These are phyloP conservation scores for Polygonum maritimum DNA, from an alignment of 148 eudicot genomes.

Conservation along the genomic window DNA sequence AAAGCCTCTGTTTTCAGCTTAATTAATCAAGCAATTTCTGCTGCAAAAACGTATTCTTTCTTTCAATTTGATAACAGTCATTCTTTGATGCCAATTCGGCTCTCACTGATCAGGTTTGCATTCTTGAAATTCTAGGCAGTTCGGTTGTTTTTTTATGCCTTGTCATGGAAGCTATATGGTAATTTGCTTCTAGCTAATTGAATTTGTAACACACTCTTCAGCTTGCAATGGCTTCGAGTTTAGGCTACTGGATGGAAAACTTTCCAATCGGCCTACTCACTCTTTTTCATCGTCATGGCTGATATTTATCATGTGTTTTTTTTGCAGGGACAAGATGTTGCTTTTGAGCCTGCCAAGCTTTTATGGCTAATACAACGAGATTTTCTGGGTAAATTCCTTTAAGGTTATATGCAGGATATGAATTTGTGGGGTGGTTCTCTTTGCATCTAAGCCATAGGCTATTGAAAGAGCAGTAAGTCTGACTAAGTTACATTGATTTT, in stretches of 20 bases:
- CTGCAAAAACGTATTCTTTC: too few species aligned
- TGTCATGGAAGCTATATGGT: too few species aligned
- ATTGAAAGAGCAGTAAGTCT: not conserved
- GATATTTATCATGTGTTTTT: not conserved
- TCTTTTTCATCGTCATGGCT: not conserved
- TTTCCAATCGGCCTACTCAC: not conserved
- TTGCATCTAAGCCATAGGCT: not conserved
- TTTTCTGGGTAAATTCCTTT: constrained; percentile 68
- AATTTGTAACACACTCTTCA: too few species aligned
- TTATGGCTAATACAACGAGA: constrained; percentile 98
- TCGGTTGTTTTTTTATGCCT: too few species aligned
- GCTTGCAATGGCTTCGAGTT: too few species aligned
- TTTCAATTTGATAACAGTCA: too few species aligned
- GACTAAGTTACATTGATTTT: constrained; percentile 9
- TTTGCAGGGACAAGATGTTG: constrained; percentile 84
- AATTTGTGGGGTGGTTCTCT: not conserved
- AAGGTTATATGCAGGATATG: not conserved
- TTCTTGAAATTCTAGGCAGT: too few species aligned
- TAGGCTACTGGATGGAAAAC: not conserved
- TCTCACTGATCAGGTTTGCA: too few species aligned
- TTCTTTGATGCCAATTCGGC: too few species aligned
- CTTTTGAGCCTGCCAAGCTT: constrained; percentile 96
- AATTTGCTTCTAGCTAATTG: too few species aligned
- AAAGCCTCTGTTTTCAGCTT: too few species aligned
- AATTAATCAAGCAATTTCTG: too few species aligned